Evolutionary conservation across 176 grass and related monocot genomes (phyloP).

Genomic region (Hsuehochloa calcarea): DNA sequence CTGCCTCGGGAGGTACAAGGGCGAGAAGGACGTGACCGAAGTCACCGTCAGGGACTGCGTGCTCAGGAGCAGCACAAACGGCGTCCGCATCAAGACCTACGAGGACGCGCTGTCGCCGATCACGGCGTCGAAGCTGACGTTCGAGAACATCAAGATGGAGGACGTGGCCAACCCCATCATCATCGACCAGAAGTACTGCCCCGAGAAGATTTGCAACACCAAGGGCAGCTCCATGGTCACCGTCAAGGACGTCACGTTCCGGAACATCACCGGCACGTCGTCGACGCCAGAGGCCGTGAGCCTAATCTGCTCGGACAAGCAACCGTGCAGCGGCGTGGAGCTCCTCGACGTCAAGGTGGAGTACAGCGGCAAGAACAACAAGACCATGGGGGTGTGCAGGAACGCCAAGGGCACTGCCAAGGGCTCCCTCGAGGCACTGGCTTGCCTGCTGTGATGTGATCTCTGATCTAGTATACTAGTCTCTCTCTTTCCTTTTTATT

Average conservation of each 20-base stretch:
- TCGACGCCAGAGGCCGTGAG: conserved; percentile 35
- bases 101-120: conserved; percentile 34
- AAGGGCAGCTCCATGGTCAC: conserved; percentile 27
- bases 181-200: conserved; percentile 79
- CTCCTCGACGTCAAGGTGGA: conserved; percentile 47
- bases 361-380: conserved; percentile 48
- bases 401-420: conserved; percentile 45
- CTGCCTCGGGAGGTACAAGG: conserved; percentile 49
- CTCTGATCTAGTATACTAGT: not conserved
- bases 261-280: conserved; percentile 59
- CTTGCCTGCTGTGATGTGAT: conserved; percentile 19
- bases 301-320: conserved; percentile 38
- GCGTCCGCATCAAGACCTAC: conserved; percentile 71
- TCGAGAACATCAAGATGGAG: conserved; percentile 59
- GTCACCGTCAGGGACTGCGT: conserved; percentile 56
- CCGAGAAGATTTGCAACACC: conserved; percentile 24
- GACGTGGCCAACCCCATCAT: conserved; percentile 64
- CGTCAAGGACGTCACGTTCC: conserved; percentile 47
- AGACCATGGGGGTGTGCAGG: conserved; percentile 41
- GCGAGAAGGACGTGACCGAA: conserved; percentile 54
- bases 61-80: conserved; percentile 52
- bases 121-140: conserved; percentile 31
- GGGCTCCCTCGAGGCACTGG: conserved; percentile 19
- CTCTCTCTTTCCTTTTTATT: not conserved
- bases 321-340: conserved; percentile 45